These are phyloP conservation scores for Psidium friedrichsthalianum DNA, from an alignment of 345 rosid species.

Conservation along the genomic window DNA sequence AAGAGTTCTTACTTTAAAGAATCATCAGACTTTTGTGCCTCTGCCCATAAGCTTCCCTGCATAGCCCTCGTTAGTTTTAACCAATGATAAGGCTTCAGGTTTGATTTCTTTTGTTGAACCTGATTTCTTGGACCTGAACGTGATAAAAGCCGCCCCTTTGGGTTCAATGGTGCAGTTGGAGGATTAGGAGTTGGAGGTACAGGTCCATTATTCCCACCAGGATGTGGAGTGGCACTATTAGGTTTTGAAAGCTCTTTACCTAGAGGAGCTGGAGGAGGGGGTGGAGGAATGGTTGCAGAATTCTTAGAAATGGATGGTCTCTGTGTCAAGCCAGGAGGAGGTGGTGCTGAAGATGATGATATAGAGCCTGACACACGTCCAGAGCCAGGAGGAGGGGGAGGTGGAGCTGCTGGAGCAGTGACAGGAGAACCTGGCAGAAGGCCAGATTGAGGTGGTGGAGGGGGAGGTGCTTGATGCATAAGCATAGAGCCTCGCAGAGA, in stretches of 20 bases:
- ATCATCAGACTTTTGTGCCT: constrained; percentile 78
- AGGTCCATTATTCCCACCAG: constrained; percentile 27
- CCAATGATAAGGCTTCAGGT: constrained; percentile 91
- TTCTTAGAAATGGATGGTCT: constrained; percentile 11
- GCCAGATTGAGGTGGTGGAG: constrained; percentile 20
- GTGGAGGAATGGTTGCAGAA: not conserved
- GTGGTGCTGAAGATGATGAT: constrained; percentile 3
- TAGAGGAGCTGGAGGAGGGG: constrained; percentile 19
- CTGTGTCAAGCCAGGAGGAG: constrained; percentile 18
- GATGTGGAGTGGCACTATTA: constrained; percentile 3
- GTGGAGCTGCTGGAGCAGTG: constrained; percentile 45
- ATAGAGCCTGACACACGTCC: constrained; percentile 8
- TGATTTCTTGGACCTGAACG: constrained; percentile 29
- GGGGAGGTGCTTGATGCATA: constrained; percentile 41
- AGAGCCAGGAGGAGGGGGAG: constrained; percentile 44
- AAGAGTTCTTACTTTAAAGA: constrained; percentile 51
- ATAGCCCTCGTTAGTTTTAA: constrained; percentile 84
- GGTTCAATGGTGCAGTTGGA: constrained; percentile 38
- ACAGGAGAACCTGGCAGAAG: constrained; percentile 6
- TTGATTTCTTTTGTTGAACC: constrained; percentile 32
- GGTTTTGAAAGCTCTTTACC: constrained; percentile 9
- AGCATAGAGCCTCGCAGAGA: constrained; percentile 7
- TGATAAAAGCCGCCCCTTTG: constrained; percentile 55
- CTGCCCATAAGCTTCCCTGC: constrained; percentile 97
- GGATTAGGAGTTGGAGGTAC: constrained; percentile 45